A percentile compares a stretch with the other conserved stretches of the same genome.
Evolutionary conservation across 176 grass and related monocot species (phyloP).

Genomic region (Zoysia japonica): DNA sequence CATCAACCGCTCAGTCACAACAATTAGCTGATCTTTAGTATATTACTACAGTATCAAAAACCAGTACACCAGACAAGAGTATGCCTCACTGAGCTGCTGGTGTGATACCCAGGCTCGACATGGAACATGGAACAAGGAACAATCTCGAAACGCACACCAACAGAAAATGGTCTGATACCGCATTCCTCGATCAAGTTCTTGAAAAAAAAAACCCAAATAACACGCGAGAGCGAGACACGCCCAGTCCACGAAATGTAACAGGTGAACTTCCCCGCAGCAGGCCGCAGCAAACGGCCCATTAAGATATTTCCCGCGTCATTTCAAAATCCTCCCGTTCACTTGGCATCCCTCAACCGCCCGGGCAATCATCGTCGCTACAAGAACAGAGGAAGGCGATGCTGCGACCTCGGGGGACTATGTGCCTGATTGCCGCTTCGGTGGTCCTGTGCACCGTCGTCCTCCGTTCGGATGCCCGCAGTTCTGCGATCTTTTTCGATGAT

Average conservation of each 20-base stretch:
- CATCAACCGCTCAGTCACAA: not conserved
- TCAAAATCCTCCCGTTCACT: slow-evolving; percentile 25
- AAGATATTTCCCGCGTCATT: slow-evolving; percentile 16
- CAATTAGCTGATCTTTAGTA: slow-evolving; percentile 6
- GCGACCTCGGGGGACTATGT: not conserved
- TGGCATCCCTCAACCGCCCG: not conserved
- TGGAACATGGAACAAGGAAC: not conserved
- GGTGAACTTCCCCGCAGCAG: not conserved
- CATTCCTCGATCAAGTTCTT: not conserved
- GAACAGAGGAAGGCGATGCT: slow-evolving; percentile 34
- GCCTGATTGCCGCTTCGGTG: slow-evolving; percentile 29
- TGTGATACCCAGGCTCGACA: not conserved
- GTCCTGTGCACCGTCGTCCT: slow-evolving; percentile 23
- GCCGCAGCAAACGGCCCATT: not conserved
- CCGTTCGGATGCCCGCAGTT: not conserved
- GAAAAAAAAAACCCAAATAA: not conserved
- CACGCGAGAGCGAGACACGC: not conserved
- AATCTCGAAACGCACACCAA: not conserved
- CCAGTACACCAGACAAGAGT: not conserved
- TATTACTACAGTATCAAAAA: not conserved
- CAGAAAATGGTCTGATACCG: not conserved
- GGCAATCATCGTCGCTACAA: not conserved
- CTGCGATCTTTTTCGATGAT: not conserved
- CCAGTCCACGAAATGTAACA: not conserved
- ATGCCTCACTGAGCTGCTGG: not conserved